A percentile compares a stretch with the other conserved stretches of the same genome.
Conservation (phyloP, 257 asterid genomes). For the Pogostemon cablin region DNA sequence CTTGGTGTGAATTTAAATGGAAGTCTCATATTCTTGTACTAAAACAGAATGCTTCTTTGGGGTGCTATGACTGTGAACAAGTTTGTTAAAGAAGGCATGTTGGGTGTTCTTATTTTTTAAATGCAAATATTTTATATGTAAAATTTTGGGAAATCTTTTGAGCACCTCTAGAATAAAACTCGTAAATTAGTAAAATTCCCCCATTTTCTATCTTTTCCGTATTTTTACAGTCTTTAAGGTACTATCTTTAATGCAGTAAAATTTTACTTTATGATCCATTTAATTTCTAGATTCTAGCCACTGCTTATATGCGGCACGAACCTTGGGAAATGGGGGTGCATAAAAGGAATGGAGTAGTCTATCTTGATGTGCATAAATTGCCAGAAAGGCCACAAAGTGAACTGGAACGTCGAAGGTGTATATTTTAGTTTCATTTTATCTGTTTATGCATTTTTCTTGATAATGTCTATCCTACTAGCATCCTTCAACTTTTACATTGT, state of each 20-base stretch:
- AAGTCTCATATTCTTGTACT: not conserved
- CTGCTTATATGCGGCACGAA: slow-evolving; percentile 88
- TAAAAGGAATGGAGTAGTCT: slow-evolving; percentile 87
- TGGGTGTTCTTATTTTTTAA: not conserved
- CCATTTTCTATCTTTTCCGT: not conserved
- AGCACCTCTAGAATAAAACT: not conserved
- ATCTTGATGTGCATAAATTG: slow-evolving; percentile 90
- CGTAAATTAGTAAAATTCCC: not conserved
- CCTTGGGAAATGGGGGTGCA: slow-evolving; percentile 99
- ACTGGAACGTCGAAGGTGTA: slow-evolving; percentile 93
- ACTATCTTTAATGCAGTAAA: slow-evolving; percentile 12
- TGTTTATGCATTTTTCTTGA: not conserved
- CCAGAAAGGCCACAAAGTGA: slow-evolving; percentile 94
- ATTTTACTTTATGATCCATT: slow-evolving; percentile 19
- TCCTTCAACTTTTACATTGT: slow-evolving; percentile 15
- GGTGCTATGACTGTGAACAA: not conserved
- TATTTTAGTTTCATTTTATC: slow-evolving; percentile 16
- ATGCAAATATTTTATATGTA: not conserved
- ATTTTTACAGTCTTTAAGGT: not conserved
- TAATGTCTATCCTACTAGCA: not conserved
- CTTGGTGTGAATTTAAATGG: not conserved
- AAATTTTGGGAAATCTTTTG: slow-evolving; percentile 7
- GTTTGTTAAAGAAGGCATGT: not conserved
- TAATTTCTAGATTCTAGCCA: slow-evolving; percentile 76
- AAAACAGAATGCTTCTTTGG: not conserved